phyloP scores from a whole-genome alignment of 2,329 filamentous ascomycete species.

The Pyrenochaeta sp. region DNA sequence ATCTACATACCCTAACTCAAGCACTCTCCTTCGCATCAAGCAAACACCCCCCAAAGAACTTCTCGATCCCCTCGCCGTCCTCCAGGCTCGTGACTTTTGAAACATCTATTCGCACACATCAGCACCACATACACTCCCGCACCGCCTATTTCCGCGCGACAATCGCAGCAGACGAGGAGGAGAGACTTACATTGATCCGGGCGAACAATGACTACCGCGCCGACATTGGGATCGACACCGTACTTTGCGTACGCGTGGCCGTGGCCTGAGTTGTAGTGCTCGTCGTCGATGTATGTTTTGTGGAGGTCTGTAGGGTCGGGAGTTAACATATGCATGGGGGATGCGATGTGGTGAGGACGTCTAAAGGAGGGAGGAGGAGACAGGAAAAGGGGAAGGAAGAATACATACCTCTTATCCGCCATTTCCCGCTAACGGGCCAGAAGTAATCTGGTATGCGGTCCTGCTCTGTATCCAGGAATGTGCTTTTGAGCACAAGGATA shows the following conservation, averaged over 20 bases:
- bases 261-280: conserved; percentile 63
- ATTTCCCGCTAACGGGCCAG: conserved; percentile 63
- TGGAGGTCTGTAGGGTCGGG: conserved; percentile 56
- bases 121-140: conserved; percentile 1
- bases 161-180: no score
- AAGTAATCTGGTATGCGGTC: conserved; percentile 64
- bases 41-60: conserved; percentile 33
- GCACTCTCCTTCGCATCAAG: no score
- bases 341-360: no score
- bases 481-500: conserved; percentile 61
- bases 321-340: neutral
- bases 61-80: conserved; percentile 24
- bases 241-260: conserved; percentile 65
- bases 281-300: conserved; percentile 67
- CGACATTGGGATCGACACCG: conserved; percentile 53
- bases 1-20: no score
- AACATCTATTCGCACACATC: conserved; percentile 31
- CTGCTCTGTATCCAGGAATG: conserved; percentile 58
- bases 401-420: conserved; percentile 60
- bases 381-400: neutral
- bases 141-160: no score
- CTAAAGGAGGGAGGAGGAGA: no score
- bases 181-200: conserved; percentile 61
- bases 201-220: conserved; percentile 60
- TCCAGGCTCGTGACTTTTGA: conserved; percentile 33